Conservation (phyloP, 306 rosid species). For the Lathyrus sativus region DNA sequence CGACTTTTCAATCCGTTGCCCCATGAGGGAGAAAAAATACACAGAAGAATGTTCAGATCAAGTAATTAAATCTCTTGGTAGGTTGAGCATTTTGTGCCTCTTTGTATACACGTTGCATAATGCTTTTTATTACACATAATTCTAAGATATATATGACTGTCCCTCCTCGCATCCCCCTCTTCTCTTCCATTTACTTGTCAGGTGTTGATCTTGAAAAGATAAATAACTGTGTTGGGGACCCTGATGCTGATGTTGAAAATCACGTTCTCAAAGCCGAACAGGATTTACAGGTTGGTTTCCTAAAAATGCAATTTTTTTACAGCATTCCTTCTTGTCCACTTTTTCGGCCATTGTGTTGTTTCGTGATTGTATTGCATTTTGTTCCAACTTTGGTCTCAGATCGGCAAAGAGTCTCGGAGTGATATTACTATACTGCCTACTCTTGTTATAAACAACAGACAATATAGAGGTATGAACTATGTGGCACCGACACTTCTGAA, state of each 20-base stretch:
- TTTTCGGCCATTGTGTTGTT: slow-evolving; percentile 24
- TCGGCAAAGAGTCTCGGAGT: slow-evolving; percentile 89
- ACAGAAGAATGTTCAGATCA: slow-evolving; percentile 76
- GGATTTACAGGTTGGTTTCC: slow-evolving; percentile 69
- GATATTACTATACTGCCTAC: slow-evolving; percentile 97
- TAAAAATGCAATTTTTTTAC: too few relatives aligned
- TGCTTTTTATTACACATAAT: background rate
- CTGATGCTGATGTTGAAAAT: slow-evolving; percentile 69
- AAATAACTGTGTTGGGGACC: slow-evolving; percentile 77
- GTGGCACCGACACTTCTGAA: too few relatives aligned
- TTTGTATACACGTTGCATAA: slow-evolving; percentile 15
- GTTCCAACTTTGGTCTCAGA: slow-evolving; percentile 52
- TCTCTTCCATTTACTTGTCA: slow-evolving; percentile 41
- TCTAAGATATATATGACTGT: slow-evolving; percentile 12
- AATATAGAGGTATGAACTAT: slow-evolving; percentile 70
- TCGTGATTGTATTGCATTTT: slow-evolving; percentile 22
- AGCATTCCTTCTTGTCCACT: slow-evolving; percentile 18
- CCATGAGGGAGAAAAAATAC: slow-evolving; percentile 77
- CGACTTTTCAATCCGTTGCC: slow-evolving; percentile 93
- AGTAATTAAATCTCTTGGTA: slow-evolving; percentile 88
- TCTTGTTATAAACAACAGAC: slow-evolving; percentile 87
- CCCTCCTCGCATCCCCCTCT: background rate
- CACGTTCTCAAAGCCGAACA: slow-evolving; percentile 87
- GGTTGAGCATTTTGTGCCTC: slow-evolving; percentile 40
- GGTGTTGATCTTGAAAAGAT: slow-evolving; percentile 76